Conservation (phyloP, 495 filamentous ascomycete genomes). For the Neurospora terricola region DNA sequence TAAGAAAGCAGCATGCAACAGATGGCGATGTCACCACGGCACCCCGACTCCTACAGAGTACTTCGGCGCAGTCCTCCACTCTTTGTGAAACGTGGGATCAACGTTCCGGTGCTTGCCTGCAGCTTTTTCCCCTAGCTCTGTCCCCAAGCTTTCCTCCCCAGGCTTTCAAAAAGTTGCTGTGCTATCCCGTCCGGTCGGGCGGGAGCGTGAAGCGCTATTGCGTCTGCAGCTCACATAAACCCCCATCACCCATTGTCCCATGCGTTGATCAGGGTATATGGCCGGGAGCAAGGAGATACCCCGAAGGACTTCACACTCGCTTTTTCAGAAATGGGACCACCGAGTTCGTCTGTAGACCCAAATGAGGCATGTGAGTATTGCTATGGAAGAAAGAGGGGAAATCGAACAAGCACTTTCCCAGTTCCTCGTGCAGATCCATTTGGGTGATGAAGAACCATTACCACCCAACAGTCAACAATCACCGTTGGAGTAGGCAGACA, state of each 20-base stretch:
- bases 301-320: neutral
- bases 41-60: neutral
- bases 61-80: neutral
- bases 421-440: neutral
- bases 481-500: neutral
- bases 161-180: neutral
- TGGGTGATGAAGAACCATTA: neutral
- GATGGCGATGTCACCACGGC: neutral
- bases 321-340: neutral
- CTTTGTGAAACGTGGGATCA: neutral
- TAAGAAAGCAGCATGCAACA: neutral
- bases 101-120: neutral
- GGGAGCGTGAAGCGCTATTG: neutral
- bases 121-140: neutral
- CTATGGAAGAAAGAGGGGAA: neutral
- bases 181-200: neutral
- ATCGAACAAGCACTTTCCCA: neutral
- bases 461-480: neutral
- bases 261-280: neutral
- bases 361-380: neutral
- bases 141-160: neutral
- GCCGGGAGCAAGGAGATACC: neutral
- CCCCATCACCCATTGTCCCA: neutral
- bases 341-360: neutral
- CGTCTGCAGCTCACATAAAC: neutral